Evolutionary conservation across 805 yeast species (phyloP).

Genomic region (Candida vaughaniae): DNA sequence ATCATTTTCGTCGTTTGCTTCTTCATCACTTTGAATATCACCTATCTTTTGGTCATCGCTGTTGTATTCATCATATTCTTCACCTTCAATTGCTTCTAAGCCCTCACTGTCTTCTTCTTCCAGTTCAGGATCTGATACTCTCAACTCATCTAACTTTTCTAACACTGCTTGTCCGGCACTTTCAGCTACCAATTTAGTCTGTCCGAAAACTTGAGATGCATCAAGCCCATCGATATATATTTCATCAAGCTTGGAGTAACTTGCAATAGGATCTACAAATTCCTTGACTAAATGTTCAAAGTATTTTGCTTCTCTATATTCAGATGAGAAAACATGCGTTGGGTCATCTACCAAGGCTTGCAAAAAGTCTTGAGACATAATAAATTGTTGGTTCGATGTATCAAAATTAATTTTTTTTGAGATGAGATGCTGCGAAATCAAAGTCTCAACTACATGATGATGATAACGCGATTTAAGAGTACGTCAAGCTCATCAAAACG

Average conservation of each 20-base stretch:
- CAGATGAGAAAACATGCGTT: conserved; percentile 9
- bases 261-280: conserved; percentile 56
- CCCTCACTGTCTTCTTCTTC: conserved; percentile 18
- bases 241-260: conserved; percentile 71
- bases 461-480: conserved; percentile 10
- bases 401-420: conserved; percentile 8
- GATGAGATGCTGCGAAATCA: conserved; percentile 17
- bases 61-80: conserved; percentile 1
- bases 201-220: conserved; percentile 92
- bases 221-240: conserved; percentile 83
- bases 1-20: conserved; percentile 16
- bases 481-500: conserved; percentile 53
- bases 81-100: conserved; percentile 15
- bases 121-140: conserved; percentile 43
- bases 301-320: conserved; percentile 6
- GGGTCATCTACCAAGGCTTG: conserved; percentile 15
- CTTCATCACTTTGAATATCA: conserved; percentile 23
- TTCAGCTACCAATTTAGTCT: conserved; percentile 80
- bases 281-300: conserved; percentile 42
- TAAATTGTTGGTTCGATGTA: too few species aligned
- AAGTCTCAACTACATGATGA: too few species aligned
- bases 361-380: conserved; percentile 6
- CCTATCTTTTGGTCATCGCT: conserved; percentile 12
- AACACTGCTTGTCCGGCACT: conserved; percentile 67
- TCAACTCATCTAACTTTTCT: conserved; percentile 52